Evolutionary conservation across 139 green algal species (phyloP), one percentile per base, ranked within the genome.

Genomic region (Ostreobium quekettii): DNA sequence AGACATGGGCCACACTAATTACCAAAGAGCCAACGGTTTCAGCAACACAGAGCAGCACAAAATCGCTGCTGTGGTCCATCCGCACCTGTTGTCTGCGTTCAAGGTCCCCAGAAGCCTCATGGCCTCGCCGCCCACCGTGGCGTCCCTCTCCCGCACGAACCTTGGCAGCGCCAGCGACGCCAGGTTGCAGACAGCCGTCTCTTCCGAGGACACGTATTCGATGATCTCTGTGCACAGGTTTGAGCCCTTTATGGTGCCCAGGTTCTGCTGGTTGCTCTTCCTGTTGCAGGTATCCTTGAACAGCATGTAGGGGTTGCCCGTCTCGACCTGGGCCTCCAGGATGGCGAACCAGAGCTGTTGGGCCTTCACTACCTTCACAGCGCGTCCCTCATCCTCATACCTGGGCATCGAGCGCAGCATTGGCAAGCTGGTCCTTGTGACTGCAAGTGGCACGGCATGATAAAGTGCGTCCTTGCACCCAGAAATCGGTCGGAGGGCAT

Each of bases 181-280:
- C 64, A 99, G 86, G 80, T 99, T 99, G 90, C 94, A 99, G 57
- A 99, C 94, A 1, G 94, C 94, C 0, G 91, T 98, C 83, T 99
- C 94, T 1, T 98, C 92, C 1, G 87, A 85, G 7, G 71, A 68
- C 36, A 86, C 95, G 89, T 93, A 99, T 83, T 99, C 91, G 31
- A 99, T 75, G 71, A 99, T 99, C 79, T 99, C 94, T 0, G 94
- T 99, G 88, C 94, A 99, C 37, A 99, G 88, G 85, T 99, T 99
- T 81, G 78, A 91, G 73, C 85, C 97, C 78, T 96, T 95, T 85
- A 99, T 99, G 64, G 94, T 99, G 70, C 94, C 94, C 71, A 95
- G 82, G 72, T 95, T 93, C 78, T 94, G 87, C 86, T 98, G 93
- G 82, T 98, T 98, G 76, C 78, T 88, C 82, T 96, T 96, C 76